Conservation (phyloP, 1,284 basidiomycete species). For the Leccinum pallidistipes region DNA sequence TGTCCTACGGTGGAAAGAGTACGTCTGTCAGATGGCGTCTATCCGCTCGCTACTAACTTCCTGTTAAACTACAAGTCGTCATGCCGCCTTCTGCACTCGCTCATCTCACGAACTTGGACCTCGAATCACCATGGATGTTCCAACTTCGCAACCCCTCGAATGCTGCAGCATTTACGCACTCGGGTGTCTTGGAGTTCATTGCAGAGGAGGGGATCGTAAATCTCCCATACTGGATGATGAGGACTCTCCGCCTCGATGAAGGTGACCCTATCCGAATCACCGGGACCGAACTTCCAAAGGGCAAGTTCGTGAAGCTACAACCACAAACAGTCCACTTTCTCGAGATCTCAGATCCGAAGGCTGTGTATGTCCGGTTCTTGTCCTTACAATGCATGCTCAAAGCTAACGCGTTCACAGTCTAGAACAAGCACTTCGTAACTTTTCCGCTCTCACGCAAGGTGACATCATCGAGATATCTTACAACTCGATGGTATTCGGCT, state of each 20-base stretch:
- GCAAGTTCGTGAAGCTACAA: conserved; percentile 96
- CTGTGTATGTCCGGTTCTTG: conserved; percentile 68
- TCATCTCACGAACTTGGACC: conserved; percentile 84
- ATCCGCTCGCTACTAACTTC: conserved; percentile 4
- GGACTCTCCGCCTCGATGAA: conserved; percentile 87
- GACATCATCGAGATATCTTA: conserved; percentile 93
- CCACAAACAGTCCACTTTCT: conserved; percentile 95
- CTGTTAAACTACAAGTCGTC: conserved; percentile 63
- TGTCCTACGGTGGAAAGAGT: conserved; percentile 98
- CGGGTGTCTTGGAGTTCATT: conserved; percentile 98
- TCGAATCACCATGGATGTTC: conserved; percentile 96
- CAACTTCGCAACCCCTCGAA: conserved; percentile 90
- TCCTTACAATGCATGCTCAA: not conserved
- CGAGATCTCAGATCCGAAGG: conserved; percentile 94
- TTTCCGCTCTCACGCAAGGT: conserved; percentile 86
- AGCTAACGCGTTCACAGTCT: conserved; percentile 52
- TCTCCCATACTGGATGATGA: conserved; percentile 99
- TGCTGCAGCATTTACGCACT: conserved; percentile 87
- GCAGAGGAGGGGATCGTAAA: conserved; percentile 96
- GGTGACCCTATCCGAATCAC: conserved; percentile 95
- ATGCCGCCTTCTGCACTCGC: conserved; percentile 97
- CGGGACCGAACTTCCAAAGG: conserved; percentile 87
- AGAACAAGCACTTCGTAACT: conserved; percentile 94
- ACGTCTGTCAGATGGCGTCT: conserved; percentile 40
- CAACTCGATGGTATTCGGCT: conserved; percentile 91